phyloP scores from a whole-genome alignment of 345 rosid genomes.

The Crucihimalaya himalaica region DNA sequence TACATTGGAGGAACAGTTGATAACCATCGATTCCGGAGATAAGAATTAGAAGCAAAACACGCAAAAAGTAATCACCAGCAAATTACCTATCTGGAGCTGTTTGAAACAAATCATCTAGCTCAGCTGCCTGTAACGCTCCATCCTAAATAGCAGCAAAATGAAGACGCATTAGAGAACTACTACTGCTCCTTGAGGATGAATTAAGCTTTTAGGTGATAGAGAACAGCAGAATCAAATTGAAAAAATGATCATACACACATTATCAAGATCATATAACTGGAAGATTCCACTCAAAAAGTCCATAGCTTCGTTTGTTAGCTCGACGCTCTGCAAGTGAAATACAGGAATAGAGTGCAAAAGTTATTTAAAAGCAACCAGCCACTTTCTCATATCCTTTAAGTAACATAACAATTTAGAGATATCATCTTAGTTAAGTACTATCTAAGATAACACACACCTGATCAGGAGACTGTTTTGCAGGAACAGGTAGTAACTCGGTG shows the following conservation, averaged over 20 bases:
- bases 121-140: constrained; percentile 65
- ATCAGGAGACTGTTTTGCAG: constrained; percentile 67
- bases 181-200: constrained; percentile 15
- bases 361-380: constrained; percentile 1
- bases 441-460: constrained; percentile 49
- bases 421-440: not conserved
- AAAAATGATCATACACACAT: constrained; percentile 50
- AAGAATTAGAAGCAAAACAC: constrained; percentile 9
- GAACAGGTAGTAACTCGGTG: constrained; percentile 60
- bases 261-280: constrained; percentile 63
- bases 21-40: constrained; percentile 11
- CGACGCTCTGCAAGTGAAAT: constrained; percentile 61
- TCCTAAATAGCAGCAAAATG: constrained; percentile 51
- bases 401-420: constrained; percentile 17
- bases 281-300: constrained; percentile 69
- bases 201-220: constrained; percentile 4
- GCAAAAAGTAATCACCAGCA: not conserved
- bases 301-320: constrained; percentile 62
- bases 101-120: constrained; percentile 68
- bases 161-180: constrained; percentile 29
- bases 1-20: constrained; percentile 9
- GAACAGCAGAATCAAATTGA: not conserved
- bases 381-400: not conserved
- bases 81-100: constrained; percentile 79
- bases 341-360: not conserved